Percentiles rank a stretch among this genome's conserved stretches.
Conservation (phyloP, 352 stramenopile genomes). For the Globisporangium uncinulatum region DNA sequence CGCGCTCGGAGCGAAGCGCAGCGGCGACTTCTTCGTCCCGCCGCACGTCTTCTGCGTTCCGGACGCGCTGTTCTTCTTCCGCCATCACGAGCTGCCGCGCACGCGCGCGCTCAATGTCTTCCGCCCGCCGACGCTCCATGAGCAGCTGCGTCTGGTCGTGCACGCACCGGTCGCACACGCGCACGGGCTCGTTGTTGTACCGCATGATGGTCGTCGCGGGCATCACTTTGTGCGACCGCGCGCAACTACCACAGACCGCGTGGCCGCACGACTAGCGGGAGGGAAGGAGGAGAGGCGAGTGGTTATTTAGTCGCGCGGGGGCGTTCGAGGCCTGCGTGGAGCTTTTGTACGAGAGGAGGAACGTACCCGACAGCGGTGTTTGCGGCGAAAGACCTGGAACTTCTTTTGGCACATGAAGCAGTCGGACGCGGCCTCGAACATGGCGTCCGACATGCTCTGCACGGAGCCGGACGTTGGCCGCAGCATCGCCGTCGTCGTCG, state of each 20-base stretch:
- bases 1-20: too few species aligned
- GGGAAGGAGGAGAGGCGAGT: neutral
- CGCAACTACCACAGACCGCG: constrained; percentile 69
- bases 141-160: constrained; percentile 71
- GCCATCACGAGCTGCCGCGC: constrained; percentile 62
- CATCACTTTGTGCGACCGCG: constrained; percentile 74
- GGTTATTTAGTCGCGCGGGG: neutral
- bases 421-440: constrained; percentile 56
- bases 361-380: constrained; percentile 74
- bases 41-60: constrained; percentile 40
- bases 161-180: constrained; percentile 77
- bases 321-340: neutral
- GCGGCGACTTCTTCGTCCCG: too few species aligned
- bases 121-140: constrained; percentile 53
- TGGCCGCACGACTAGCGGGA: constrained; percentile 59
- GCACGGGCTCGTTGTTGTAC: constrained; percentile 76
- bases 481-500: constrained; percentile 15
- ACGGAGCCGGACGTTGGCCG: constrained; percentile 12
- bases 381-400: constrained; percentile 81
- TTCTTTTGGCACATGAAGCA: constrained; percentile 82
- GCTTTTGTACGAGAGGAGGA: neutral
- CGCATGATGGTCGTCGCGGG: constrained; percentile 52
- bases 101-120: constrained; percentile 68
- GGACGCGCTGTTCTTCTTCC: constrained; percentile 61
- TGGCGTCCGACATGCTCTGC: constrained; percentile 29